A percentile compares a stretch with the other conserved stretches of the same genome.
These are phyloP conservation scores for Cryptosporidium meleagridis DNA, from an alignment of 169 alveolate genomes.

Conservation along the genomic window DNA sequence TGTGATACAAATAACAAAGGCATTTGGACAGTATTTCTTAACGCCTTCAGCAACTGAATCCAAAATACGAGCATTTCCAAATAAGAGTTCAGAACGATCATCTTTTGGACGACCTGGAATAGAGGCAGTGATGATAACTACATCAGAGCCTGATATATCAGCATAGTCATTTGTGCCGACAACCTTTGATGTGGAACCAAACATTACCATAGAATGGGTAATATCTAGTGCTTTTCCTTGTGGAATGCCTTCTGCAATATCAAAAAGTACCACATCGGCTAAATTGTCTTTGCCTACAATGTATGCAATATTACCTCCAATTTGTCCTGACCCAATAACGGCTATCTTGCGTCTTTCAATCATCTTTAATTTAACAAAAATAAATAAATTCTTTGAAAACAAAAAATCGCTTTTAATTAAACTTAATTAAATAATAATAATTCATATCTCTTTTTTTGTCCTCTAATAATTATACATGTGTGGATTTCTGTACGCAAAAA, in stretches of 20 bases:
- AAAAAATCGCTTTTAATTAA: neutral
- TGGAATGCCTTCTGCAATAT: constrained; percentile 81
- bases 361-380: constrained; percentile 16
- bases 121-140: constrained; percentile 82
- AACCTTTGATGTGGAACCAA: constrained; percentile 79
- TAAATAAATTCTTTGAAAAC: neutral
- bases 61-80: constrained; percentile 79
- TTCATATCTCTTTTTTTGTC: constrained; percentile 20
- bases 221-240: constrained; percentile 85
- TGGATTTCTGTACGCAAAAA: constrained; percentile 50
- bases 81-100: constrained; percentile 79
- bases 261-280: constrained; percentile 83
- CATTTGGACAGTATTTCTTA: constrained; percentile 82
- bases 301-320: constrained; percentile 82
- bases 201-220: constrained; percentile 80
- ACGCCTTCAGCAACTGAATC: constrained; percentile 80
- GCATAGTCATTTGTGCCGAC: constrained; percentile 82
- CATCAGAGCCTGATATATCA: constrained; percentile 80
- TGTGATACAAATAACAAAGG: constrained; percentile 83
- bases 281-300: constrained; percentile 81
- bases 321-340: constrained; percentile 84
- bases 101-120: constrained; percentile 81
- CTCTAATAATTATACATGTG: constrained; percentile 22
- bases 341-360: constrained; percentile 81
- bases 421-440: neutral